Conservation (phyloP, 805 yeast genomes). For the Ogataea angusta region DNA sequence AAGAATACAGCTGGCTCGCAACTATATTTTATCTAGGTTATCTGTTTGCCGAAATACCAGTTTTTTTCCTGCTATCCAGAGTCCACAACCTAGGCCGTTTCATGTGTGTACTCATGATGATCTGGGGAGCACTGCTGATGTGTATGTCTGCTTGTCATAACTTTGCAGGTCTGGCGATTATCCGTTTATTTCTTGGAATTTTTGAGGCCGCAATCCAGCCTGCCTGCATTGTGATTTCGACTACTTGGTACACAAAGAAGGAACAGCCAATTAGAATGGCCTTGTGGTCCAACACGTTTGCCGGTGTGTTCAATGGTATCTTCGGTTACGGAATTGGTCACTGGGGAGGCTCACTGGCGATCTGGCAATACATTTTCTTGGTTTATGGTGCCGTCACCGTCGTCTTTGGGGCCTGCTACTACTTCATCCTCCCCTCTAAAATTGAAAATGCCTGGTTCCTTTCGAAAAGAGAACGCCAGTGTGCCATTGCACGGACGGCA, state of each 20-base stretch:
- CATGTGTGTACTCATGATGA: slow-evolving; percentile 33
- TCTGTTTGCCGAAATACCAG: slow-evolving; percentile 53
- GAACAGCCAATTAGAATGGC: slow-evolving; percentile 33
- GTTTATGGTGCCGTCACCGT: slow-evolving; percentile 34
- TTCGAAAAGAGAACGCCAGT: slow-evolving; percentile 36
- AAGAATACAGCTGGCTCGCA: slow-evolving; percentile 53
- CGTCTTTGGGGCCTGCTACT: slow-evolving; percentile 31
- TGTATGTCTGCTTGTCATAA: slow-evolving; percentile 44
- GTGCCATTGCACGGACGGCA: slow-evolving; percentile 30
- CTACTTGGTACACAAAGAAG: slow-evolving; percentile 34
- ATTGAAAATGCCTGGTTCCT: slow-evolving; percentile 35
- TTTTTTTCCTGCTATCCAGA: slow-evolving; percentile 33
- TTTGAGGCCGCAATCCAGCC: slow-evolving; percentile 37
- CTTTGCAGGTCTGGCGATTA: slow-evolving; percentile 44
- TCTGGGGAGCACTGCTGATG: slow-evolving; percentile 49
- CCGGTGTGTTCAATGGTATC: slow-evolving; percentile 31
- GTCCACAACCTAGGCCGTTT: slow-evolving; percentile 31
- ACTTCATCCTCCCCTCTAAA: slow-evolving; percentile 32
- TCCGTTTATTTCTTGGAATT: slow-evolving; percentile 50
- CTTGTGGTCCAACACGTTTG: slow-evolving; percentile 33
- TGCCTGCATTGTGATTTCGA: slow-evolving; percentile 34
- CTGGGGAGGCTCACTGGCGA: slow-evolving; percentile 22
- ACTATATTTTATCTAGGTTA: slow-evolving; percentile 65
- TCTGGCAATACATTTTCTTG: slow-evolving; percentile 35
- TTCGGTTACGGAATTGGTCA: slow-evolving; percentile 34